Evolutionary conservation across 768 basidiomycete species (phyloP).

Genomic region (Boletales sp.): DNA sequence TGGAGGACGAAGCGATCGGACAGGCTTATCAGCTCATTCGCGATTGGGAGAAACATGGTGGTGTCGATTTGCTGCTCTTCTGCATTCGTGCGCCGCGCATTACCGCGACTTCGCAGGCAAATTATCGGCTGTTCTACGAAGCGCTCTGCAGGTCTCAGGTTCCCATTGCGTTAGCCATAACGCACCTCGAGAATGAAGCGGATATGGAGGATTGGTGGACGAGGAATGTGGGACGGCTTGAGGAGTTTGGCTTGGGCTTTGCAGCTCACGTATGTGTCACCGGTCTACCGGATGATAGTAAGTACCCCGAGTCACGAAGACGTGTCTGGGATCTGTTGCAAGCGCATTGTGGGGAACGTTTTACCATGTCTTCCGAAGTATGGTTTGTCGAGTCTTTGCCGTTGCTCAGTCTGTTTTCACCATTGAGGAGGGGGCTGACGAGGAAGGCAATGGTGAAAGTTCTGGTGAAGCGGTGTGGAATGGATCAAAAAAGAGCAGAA

Average conservation of each 20-base stretch:
- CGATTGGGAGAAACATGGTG: neutral
- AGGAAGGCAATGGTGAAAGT: neutral
- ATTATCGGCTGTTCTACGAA: conserved; percentile 1
- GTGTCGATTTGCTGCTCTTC: neutral
- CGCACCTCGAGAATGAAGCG: neutral
- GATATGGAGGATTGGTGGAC: conserved; percentile 3
- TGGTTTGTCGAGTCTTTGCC: neutral
- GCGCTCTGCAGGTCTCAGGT: neutral
- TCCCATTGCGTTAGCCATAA: conserved; percentile 1
- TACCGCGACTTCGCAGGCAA: neutral
- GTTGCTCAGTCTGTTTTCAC: neutral
- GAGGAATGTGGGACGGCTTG: neutral
- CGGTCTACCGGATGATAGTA: neutral
- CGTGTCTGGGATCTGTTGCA: conserved; percentile 1
- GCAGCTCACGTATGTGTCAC: conserved; percentile 2
- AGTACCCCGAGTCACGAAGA: neutral
- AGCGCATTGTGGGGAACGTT: neutral
- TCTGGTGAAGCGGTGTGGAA: neutral
- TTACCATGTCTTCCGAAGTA: conserved; percentile 1
- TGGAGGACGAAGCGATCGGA: neutral
- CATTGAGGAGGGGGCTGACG: neutral
- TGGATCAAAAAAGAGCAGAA: neutral
- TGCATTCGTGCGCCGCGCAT: conserved; percentile 1
- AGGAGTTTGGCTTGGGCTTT: neutral
- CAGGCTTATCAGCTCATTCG: neutral